phyloP scores from a whole-genome alignment of 2,329 filamentous ascomycete genomes.

The Pestalotiopsis fici region DNA sequence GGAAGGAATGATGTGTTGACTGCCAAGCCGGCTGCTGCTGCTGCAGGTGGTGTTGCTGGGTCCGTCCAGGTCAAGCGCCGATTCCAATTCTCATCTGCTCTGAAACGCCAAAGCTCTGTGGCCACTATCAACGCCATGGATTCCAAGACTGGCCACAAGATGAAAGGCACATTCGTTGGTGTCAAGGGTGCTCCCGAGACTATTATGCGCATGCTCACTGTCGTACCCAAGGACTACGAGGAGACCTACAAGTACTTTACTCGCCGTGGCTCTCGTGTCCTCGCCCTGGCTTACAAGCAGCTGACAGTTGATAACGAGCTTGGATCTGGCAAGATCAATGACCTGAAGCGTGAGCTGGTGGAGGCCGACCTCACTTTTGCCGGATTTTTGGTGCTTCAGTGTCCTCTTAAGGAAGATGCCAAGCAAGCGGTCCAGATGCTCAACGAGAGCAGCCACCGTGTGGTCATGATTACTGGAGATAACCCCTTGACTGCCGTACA shows the following conservation, averaged over 20 bases:
- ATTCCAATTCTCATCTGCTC: slow-evolving; percentile 95
- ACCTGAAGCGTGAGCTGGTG: slow-evolving; percentile 89
- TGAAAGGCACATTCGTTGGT: slow-evolving; percentile 85
- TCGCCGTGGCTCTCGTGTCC: slow-evolving; percentile 88
- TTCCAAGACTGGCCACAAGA: slow-evolving; percentile 71
- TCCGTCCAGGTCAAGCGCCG: slow-evolving; percentile 92
- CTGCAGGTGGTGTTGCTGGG: slow-evolving; percentile 58
- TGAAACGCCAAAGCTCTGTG: slow-evolving; percentile 95
- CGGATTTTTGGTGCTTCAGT: slow-evolving; percentile 93
- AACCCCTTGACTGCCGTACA: slow-evolving; percentile 96
- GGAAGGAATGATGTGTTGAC: slow-evolving; percentile 84
- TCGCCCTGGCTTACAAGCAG: slow-evolving; percentile 93
- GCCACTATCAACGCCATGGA: slow-evolving; percentile 78
- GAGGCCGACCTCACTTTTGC: slow-evolving; percentile 85
- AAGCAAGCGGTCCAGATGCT: slow-evolving; percentile 94
- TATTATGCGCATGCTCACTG: slow-evolving; percentile 87
- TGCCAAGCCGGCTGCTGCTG: slow-evolving; percentile 57
- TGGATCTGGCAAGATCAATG: slow-evolving; percentile 83
- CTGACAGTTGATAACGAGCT: slow-evolving; percentile 81
- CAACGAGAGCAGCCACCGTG: slow-evolving; percentile 97
- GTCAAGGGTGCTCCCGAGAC: slow-evolving; percentile 98
- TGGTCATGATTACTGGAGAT: slow-evolving; percentile 99
- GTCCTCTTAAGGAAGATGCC: slow-evolving; percentile 93
- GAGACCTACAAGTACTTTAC: slow-evolving; percentile 99
- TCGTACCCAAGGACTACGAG: slow-evolving; percentile 85